Conservation (phyloP, 495 filamentous ascomycete genomes). For the Sporormia fimetaria region DNA sequence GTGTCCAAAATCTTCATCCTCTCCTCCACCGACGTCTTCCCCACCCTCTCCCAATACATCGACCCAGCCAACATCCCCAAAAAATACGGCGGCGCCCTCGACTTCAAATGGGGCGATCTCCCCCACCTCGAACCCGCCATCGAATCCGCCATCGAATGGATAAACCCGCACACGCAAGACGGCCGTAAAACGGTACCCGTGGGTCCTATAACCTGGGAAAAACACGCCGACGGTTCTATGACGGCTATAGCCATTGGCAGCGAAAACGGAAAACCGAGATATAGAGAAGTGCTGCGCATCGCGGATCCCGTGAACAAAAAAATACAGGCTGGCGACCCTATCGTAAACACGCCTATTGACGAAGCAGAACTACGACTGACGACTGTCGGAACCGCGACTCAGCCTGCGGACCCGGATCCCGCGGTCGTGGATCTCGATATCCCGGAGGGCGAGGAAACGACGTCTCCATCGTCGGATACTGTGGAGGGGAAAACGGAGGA, state of each 20-base stretch:
- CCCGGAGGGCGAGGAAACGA: conserved; percentile 5
- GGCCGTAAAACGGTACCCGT: conserved; percentile 28
- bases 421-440: conserved; percentile 1
- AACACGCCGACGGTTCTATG: conserved; percentile 26
- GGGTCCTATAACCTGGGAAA: conserved; percentile 33
- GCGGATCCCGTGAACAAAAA: conserved; percentile 15
- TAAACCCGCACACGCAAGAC: conserved; percentile 17
- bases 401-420: conserved; percentile 20
- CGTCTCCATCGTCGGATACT: conserved; percentile 6
- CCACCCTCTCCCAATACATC: conserved; percentile 68
- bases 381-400: conserved; percentile 21
- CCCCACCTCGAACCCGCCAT: conserved; percentile 54
- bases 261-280: conserved; percentile 26
- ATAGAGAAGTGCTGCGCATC: conserved; percentile 24
- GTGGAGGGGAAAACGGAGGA: neutral
- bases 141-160: conserved; percentile 29
- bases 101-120: conserved; percentile 64
- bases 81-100: conserved; percentile 71
- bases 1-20: conserved; percentile 91
- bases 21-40: conserved; percentile 51
- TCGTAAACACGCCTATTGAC: conserved; percentile 18
- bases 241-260: conserved; percentile 30
- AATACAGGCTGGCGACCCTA: conserved; percentile 6
- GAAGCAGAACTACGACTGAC: conserved; percentile 18
- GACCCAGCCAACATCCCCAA: conserved; percentile 70